phyloP scores from a whole-genome alignment of 1,284 basidiomycete genomes.

The Pascua sp. region DNA sequence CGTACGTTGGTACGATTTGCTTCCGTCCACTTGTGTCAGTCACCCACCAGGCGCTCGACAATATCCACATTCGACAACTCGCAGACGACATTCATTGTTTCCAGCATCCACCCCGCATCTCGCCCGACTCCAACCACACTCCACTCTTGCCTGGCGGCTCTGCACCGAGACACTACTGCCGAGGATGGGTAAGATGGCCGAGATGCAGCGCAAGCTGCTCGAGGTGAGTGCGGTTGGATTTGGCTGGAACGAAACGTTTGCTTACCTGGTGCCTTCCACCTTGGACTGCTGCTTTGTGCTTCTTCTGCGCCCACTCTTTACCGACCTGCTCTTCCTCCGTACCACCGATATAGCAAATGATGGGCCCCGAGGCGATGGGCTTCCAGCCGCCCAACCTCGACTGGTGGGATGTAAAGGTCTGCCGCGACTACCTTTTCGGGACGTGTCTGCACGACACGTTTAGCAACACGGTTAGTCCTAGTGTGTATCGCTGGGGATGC shows the following conservation, averaged over 20 bases:
- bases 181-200: conserved; percentile 51
- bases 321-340: neutral
- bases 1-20: too few relatives aligned
- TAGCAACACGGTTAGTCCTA: conserved; percentile 83
- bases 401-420: conserved; percentile 98
- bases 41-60: neutral
- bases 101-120: neutral
- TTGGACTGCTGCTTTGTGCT: too few relatives aligned
- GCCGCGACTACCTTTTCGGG: conserved; percentile 95
- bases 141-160: neutral
- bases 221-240: conserved; percentile 35
- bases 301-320: neutral
- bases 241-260: neutral
- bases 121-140: too few relatives aligned
- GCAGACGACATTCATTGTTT: neutral
- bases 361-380: conserved; percentile 98
- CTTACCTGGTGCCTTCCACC: neutral
- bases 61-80: neutral
- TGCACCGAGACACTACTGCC: neutral
- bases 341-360: conserved; percentile 74
- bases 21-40: neutral
- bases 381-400: conserved; percentile 85
- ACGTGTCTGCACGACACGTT: conserved; percentile 97
- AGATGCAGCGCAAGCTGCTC: conserved; percentile 52
- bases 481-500: neutral